Percentiles rank a stretch among this genome's conserved stretches.
These are phyloP conservation scores for Cyclostephanos invisitatus DNA, from an alignment of 108 stramenopile genomes.

Conservation along the genomic window DNA sequence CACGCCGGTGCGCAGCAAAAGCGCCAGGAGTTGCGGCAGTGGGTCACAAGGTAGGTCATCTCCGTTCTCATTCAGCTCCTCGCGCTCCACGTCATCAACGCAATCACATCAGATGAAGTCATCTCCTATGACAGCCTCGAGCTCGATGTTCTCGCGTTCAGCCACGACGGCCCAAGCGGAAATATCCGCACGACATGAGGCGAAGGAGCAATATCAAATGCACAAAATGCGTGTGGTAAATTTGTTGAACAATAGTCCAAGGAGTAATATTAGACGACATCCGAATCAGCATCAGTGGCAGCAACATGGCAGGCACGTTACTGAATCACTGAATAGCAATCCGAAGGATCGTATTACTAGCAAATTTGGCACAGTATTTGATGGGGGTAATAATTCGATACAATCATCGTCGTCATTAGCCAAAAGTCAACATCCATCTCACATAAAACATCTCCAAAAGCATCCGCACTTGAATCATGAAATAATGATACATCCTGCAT, in stretches of 20 bases:
- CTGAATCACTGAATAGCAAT: too few species aligned
- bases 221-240: background rate
- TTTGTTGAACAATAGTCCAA: background rate
- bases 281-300: background rate
- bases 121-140: background rate
- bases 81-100: too few species aligned
- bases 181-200: background rate
- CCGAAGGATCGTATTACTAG: background rate
- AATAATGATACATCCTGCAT: conserved; percentile 25
- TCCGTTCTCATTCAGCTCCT: background rate
- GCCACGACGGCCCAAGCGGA: background rate
- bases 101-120: too few species aligned
- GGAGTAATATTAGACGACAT: background rate
- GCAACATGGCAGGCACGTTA: background rate
- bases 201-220: background rate
- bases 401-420: background rate
- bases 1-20: background rate
- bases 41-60: too few species aligned
- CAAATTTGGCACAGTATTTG: background rate
- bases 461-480: conserved; percentile 2
- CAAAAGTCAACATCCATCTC: background rate
- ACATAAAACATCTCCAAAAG: background rate
- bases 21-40: background rate
- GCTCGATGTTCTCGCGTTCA: background rate
- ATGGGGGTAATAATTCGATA: background rate